Evolutionary conservation across 2,329 filamentous ascomycete species (phyloP), one percentile per base, ranked within the genome.

Genomic region (Gaeumannomyces tritici): DNA sequence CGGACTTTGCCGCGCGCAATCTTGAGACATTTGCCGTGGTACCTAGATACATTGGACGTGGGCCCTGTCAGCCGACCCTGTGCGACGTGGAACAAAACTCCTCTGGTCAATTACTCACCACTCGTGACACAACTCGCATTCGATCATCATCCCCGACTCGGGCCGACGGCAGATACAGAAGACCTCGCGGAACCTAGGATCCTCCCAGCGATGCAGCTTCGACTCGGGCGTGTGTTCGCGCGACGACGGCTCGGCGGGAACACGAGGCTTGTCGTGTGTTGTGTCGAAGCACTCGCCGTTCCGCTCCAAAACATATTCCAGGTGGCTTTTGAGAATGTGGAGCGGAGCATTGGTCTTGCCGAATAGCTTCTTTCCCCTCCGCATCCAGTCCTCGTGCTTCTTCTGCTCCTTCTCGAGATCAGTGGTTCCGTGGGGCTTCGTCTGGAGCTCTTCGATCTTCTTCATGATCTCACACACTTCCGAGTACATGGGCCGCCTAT

Each of bases 81-180:
- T 24, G 42, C 21, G n/a, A 9, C 21, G 55, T 18, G 55, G 21
- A 7, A 55, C 29, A 3, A 31, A 31, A 55, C n/a, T 11, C 11
- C 31, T 1, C 15, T 28, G 1, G 15, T 26, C 63, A 54, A 31
- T 8, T 26, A 79, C 87, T 79, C 74, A 93, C 95, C 95, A 99
- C 78, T 99, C 95, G 70, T 97, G 93, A 75, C 95, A 99, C 54
- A 97, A 81, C 73, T 98, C 95, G 73, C 95, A 99, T 75, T 99
- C 95, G 69, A 99, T 98, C 95, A 99, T 99, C 89, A 98, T 96
- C 61, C 95, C 95, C 51, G 93, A 92, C 75, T 99, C 95, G 8
- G 91, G 85, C 66, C 88, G 91, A 64, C 95, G 87, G 76, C 95
- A 99, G 67, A 99, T 96, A 74, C 95, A 99, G 73, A 98, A 99